Evolutionary conservation across 768 basidiomycete genomes (phyloP).

Genomic region (Russula sp.): DNA sequence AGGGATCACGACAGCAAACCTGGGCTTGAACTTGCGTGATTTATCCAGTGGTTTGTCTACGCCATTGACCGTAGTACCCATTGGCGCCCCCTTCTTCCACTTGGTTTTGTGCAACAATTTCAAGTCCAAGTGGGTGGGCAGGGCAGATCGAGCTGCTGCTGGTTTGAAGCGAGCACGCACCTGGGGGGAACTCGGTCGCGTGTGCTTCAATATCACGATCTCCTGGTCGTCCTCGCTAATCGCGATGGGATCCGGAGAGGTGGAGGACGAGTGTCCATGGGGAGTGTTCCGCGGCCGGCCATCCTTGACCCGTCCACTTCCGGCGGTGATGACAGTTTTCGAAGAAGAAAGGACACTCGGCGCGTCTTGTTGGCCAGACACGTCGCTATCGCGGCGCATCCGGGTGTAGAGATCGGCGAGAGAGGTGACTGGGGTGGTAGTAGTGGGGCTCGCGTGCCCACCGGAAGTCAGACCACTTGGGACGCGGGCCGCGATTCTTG

Average conservation of each 20-base stretch:
- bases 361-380: not conserved
- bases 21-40: not conserved
- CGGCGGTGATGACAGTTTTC: not conserved
- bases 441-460: not conserved
- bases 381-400: constrained; percentile 14
- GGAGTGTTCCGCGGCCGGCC: not conserved
- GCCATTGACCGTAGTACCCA: not conserved
- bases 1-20: constrained; percentile 7
- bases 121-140: not conserved
- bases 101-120: not conserved
- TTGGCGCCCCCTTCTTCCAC: not conserved
- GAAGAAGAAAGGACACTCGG: not conserved
- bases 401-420: constrained; percentile 13
- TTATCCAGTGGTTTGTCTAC: not conserved
- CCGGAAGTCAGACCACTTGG: constrained; percentile 2
- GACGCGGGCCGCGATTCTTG: constrained; percentile 11
- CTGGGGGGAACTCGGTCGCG: not conserved
- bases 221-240: constrained; percentile 6
- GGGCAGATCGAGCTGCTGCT: not conserved
- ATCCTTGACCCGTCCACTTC: not conserved
- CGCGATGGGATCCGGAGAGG: constrained; percentile 15
- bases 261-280: not conserved
- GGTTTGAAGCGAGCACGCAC: not conserved
- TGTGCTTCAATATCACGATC: constrained; percentile 5
- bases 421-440: not conserved